Conservation (phyloP, 2,329 filamentous ascomycete species). For the Talaromyces sp. region DNA sequence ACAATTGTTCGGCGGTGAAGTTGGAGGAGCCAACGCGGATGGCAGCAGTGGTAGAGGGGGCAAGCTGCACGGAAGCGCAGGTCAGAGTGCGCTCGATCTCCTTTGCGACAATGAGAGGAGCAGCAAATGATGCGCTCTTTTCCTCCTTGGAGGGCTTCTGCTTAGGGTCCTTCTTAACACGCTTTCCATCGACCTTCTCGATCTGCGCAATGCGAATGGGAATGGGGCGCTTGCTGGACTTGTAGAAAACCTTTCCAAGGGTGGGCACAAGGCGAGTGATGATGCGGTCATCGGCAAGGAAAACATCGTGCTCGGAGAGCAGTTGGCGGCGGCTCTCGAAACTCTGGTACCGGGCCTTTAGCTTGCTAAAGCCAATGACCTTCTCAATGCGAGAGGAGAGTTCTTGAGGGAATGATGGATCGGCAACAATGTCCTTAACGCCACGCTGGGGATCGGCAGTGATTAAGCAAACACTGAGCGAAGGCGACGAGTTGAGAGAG, state of each 20-base stretch:
- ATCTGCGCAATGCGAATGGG: slow-evolving; percentile 73
- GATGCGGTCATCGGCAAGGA: slow-evolving; percentile 89
- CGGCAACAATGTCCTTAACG: slow-evolving; percentile 85
- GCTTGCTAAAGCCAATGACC: slow-evolving; percentile 79
- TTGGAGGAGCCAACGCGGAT: slow-evolving; percentile 76
- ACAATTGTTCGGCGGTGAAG: slow-evolving; percentile 74
- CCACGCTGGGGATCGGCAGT: slow-evolving; percentile 78
- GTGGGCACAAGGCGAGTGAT: slow-evolving; percentile 70
- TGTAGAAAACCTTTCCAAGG: slow-evolving; percentile 93
- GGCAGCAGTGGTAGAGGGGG: slow-evolving; percentile 76
- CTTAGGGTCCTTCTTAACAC: slow-evolving; percentile 59
- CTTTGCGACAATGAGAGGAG: slow-evolving; percentile 68
- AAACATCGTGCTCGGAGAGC: slow-evolving; percentile 83
- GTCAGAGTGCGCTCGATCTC: slow-evolving; percentile 79
- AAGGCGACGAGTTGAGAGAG: slow-evolving; percentile 68
- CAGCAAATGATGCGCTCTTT: slow-evolving; percentile 53
- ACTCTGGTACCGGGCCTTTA: slow-evolving; percentile 85
- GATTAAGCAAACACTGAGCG: slow-evolving; percentile 79
- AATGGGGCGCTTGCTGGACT: slow-evolving; percentile 82
- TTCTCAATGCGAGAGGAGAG: slow-evolving; percentile 70
- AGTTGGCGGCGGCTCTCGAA: slow-evolving; percentile 88
- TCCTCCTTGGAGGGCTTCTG: slow-evolving; percentile 49
- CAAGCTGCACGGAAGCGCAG: slow-evolving; percentile 78
- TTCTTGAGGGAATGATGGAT: slow-evolving; percentile 69
- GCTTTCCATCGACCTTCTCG: slow-evolving; percentile 63